These are phyloP conservation scores for Glutinoglossum americanum DNA, from an alignment of 495 filamentous ascomycete species.

Conservation along the genomic window DNA sequence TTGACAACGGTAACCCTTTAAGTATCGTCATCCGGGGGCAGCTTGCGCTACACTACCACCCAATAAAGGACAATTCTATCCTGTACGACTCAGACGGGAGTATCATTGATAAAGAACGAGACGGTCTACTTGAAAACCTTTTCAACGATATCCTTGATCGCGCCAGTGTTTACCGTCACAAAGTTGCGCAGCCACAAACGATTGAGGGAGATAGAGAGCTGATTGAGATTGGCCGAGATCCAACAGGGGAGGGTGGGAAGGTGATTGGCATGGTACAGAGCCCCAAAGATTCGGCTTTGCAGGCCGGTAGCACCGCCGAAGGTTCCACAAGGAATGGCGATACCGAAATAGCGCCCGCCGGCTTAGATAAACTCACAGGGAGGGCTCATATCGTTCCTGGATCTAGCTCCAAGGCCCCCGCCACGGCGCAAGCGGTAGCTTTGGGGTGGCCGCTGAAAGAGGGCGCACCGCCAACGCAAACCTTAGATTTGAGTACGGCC, in stretches of 20 bases:
- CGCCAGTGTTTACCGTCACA: slow-evolving; percentile 71
- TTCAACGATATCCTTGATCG: slow-evolving; percentile 89
- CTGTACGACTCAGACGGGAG: slow-evolving; percentile 79
- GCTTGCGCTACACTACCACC: slow-evolving; percentile 67
- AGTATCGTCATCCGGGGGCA: slow-evolving; percentile 81
- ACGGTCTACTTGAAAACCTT: slow-evolving; percentile 65
- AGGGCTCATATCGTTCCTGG: slow-evolving; percentile 18
- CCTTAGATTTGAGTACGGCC: slow-evolving; percentile 51
- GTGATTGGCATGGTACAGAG: slow-evolving; percentile 36
- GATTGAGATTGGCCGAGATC: slow-evolving; percentile 66
- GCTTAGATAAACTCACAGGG: slow-evolving; percentile 23
- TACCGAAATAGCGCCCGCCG: slow-evolving; percentile 13
- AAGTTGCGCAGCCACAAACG: slow-evolving; percentile 38
- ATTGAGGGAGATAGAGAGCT: slow-evolving; percentile 70
- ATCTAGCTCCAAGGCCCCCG: slow-evolving; percentile 21
- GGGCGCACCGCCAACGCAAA: slow-evolving; percentile 36
- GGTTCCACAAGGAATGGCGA: slow-evolving; percentile 8
- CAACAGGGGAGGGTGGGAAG: slow-evolving; percentile 42
- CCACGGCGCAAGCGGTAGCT: slow-evolving; percentile 37
- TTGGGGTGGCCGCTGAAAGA: slow-evolving; percentile 67
- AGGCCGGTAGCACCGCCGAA: slow-evolving; percentile 5
- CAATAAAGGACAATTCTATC: slow-evolving; percentile 63
- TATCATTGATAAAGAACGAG: slow-evolving; percentile 55
- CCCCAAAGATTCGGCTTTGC: slow-evolving; percentile 21
- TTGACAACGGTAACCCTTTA: slow-evolving; percentile 84